Conservation (phyloP, 2,329 filamentous ascomycete species). For the Botrytis paeoniae region DNA sequence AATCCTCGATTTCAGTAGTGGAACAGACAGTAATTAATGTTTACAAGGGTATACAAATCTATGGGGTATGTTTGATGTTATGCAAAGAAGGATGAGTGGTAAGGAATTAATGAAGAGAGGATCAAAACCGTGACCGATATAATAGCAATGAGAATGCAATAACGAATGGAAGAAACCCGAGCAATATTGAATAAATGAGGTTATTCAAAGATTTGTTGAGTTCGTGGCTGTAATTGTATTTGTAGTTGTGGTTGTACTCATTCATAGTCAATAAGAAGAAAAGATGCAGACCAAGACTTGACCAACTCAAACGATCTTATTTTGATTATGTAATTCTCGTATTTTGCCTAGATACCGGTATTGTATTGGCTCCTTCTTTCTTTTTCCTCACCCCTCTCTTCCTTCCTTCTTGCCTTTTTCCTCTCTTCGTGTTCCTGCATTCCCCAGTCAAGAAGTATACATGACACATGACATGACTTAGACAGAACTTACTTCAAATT, state of each 20-base stretch:
- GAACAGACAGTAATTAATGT: not conserved
- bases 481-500: not conserved
- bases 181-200: not conserved
- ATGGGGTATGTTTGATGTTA: not conserved
- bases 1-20: not conserved
- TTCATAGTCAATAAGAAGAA: not conserved
- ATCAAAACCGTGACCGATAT: not conserved
- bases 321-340: not conserved
- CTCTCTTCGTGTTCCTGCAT: slow-evolving; percentile 17
- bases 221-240: not conserved
- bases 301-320: not conserved
- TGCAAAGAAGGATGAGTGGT: not conserved
- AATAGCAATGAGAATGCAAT: not conserved
- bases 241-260: not conserved
- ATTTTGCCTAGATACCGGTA: not conserved
- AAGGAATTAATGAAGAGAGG: not conserved
- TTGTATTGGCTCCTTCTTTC: not conserved
- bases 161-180: not conserved
- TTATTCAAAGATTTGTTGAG: slow-evolving; percentile 5
- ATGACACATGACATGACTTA: not conserved
- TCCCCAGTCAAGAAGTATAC: slow-evolving; percentile 6
- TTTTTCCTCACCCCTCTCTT: not conserved
- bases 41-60: slow-evolving; percentile 9
- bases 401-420: not conserved
- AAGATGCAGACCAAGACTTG: not conserved